Conservation (phyloP, 2,329 filamentous ascomycete species). For the Fusarium abutilonis region DNA sequence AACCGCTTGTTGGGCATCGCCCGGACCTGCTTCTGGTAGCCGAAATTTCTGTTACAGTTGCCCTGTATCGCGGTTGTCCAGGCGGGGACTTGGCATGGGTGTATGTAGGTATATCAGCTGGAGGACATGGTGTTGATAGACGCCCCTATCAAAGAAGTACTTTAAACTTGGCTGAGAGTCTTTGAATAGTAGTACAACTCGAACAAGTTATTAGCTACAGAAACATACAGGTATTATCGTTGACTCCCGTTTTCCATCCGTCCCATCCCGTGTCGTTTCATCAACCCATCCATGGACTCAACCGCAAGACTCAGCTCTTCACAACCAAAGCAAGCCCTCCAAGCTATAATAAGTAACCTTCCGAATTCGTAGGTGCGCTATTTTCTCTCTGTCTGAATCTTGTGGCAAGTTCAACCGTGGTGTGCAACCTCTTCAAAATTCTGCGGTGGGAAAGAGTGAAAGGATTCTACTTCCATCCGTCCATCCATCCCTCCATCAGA, state of each 20-base stretch:
- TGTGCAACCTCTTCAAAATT: conserved; percentile 32
- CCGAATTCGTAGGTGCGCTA: conserved; percentile 35
- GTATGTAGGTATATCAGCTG: too few relatives aligned
- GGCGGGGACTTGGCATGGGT: conserved; percentile 7
- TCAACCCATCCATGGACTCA: conserved; percentile 15
- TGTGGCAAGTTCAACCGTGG: conserved; percentile 22
- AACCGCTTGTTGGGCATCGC: background rate
- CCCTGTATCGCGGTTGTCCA: background rate
- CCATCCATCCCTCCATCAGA: background rate
- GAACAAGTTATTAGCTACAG: too few relatives aligned
- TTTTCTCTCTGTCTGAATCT: conserved; percentile 25
- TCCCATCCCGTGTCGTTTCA: conserved; percentile 25
- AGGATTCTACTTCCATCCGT: background rate
- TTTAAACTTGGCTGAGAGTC: too few relatives aligned
- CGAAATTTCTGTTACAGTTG: conserved; percentile 14
- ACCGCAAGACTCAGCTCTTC: background rate
- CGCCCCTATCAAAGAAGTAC: background rate
- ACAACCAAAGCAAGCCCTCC: background rate
- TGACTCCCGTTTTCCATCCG: conserved; percentile 12
- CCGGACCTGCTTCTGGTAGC: background rate
- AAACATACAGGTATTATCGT: too few relatives aligned
- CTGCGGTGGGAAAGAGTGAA: conserved; percentile 5
- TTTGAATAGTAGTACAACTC: too few relatives aligned
- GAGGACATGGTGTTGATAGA: conserved; percentile 8
- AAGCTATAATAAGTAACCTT: conserved; percentile 2